Evolutionary conservation across 2,329 filamentous ascomycete species (phyloP).

Genomic region (Teratosphaeriaceae sp.): DNA sequence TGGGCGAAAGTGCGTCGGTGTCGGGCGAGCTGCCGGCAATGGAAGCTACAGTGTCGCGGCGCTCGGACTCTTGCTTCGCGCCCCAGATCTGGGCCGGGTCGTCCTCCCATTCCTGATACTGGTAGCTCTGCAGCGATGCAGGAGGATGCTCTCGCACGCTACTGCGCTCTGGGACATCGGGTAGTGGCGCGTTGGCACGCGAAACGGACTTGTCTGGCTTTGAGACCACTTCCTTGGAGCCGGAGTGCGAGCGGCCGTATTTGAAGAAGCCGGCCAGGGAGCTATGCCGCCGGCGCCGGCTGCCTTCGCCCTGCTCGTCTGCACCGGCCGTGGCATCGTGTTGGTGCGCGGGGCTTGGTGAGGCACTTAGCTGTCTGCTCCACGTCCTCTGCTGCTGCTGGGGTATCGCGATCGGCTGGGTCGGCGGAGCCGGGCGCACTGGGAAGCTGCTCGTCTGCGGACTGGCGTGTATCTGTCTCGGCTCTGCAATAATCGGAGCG

Average conservation of each 20-base stretch:
- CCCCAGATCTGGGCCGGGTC: constrained; percentile 24
- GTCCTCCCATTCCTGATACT: constrained; percentile 23
- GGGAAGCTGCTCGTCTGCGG: constrained; percentile 5
- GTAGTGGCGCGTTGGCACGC: constrained; percentile 1
- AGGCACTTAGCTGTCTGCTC: constrained; percentile 3
- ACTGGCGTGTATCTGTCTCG: background rate
- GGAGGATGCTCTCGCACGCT: background rate
- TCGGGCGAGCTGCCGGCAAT: constrained; percentile 7
- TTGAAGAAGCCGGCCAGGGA: constrained; percentile 24
- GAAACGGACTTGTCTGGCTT: constrained; percentile 1
- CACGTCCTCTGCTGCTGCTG: background rate
- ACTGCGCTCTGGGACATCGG: background rate
- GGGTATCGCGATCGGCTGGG: background rate
- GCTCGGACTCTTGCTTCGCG: constrained; percentile 10
- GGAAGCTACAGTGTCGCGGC: constrained; percentile 15
- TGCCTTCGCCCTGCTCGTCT: constrained; percentile 11
- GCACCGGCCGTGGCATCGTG: constrained; percentile 21
- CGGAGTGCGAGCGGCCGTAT: constrained; percentile 15
- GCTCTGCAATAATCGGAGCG: background rate
- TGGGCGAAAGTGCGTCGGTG: constrained; percentile 4
- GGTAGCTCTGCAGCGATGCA: constrained; percentile 9
- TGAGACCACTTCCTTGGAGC: constrained; percentile 13
- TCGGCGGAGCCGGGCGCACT: background rate
- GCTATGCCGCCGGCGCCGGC: constrained; percentile 17
- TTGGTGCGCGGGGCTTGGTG: constrained; percentile 19